Conservation (phyloP, 1,284 basidiomycete genomes). For the Melampsora occidentalis region DNA sequence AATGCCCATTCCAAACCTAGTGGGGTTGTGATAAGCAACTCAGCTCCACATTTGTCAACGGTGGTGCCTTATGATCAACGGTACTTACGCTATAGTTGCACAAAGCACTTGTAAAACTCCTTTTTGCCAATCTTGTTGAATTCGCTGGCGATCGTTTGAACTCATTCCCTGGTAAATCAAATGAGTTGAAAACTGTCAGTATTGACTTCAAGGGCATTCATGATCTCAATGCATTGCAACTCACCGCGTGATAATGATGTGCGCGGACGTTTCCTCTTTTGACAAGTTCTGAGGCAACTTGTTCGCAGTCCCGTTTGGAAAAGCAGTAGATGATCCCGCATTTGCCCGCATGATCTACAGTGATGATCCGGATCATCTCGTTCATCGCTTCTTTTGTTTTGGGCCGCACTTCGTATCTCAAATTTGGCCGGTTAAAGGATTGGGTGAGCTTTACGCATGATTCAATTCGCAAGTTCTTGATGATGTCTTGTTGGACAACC, state of each 20-base stretch:
- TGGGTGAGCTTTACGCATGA: constrained; percentile 66
- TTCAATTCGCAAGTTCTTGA: constrained; percentile 65
- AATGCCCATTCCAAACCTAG: constrained; percentile 88
- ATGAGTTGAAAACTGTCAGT: neutral
- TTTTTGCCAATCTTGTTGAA: constrained; percentile 72
- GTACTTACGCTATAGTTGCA: constrained; percentile 63
- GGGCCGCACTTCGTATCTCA: constrained; percentile 65
- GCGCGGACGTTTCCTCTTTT: constrained; percentile 64
- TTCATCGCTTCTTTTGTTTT: constrained; percentile 60
- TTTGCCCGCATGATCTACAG: constrained; percentile 61
- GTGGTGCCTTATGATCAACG: too few species aligned
- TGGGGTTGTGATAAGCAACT: neutral
- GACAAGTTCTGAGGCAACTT: constrained; percentile 67
- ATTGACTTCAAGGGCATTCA: neutral
- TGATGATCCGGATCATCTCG: constrained; percentile 73
- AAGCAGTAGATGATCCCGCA: constrained; percentile 87
- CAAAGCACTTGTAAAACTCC: constrained; percentile 78
- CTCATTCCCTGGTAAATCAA: constrained; percentile 58
- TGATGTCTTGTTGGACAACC: constrained; percentile 74
- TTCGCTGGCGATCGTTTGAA: constrained; percentile 64
- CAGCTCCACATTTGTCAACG: too few species aligned
- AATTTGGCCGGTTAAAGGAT: constrained; percentile 89
- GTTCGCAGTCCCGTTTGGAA: constrained; percentile 71
- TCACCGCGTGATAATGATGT: constrained; percentile 77
- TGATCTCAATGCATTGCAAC: neutral